These are phyloP conservation scores for Colletotrichum sp. DNA, from an alignment of 2,329 filamentous ascomycete genomes.

Conservation along the genomic window DNA sequence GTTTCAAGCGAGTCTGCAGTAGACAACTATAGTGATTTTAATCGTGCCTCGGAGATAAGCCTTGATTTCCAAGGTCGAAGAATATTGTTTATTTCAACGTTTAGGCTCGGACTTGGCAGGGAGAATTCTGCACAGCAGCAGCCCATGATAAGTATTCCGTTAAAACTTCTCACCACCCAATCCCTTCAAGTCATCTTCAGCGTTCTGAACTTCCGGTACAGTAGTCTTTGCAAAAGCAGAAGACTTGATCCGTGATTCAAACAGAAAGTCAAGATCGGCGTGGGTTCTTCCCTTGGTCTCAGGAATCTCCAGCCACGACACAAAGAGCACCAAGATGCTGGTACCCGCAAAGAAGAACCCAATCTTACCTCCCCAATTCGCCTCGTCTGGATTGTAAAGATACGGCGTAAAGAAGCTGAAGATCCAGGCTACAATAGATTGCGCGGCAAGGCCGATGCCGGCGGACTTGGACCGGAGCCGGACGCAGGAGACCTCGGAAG, in stretches of 20 bases:
- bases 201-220: neutral
- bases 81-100: neutral
- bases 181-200: neutral
- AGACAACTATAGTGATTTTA: neutral
- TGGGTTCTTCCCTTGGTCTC: neutral
- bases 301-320: neutral
- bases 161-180: neutral
- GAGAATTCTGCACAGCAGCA: neutral
- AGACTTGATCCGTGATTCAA: neutral
- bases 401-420: constrained; percentile 8
- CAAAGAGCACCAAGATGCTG: neutral
- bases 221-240: neutral
- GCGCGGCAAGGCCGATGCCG: neutral
- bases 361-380: constrained; percentile 25
- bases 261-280: neutral
- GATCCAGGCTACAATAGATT: neutral
- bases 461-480: neutral
- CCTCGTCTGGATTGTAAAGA: constrained; percentile 7
- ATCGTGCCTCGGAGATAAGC: neutral
- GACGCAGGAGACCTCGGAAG: neutral
- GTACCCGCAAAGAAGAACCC: constrained; percentile 1
- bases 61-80: accelerated
- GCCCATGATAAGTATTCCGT: neutral
- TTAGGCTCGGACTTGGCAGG: neutral
- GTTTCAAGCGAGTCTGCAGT: neutral